Evolutionary conservation across 768 basidiomycete genomes (phyloP).

Genomic region (Terana coerulea): DNA sequence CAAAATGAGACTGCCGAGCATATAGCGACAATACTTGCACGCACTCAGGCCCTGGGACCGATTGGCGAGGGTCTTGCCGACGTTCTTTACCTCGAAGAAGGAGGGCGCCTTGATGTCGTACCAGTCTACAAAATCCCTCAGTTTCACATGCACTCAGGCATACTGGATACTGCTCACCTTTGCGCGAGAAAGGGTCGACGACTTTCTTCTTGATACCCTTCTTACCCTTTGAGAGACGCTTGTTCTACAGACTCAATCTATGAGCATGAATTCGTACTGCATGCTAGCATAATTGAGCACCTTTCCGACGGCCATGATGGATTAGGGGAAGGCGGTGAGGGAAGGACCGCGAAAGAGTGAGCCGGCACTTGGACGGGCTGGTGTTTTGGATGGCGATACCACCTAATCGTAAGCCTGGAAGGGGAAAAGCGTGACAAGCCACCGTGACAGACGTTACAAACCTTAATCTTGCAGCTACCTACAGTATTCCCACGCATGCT

Average conservation of each 20-base stretch:
- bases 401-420: background rate
- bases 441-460: conserved; percentile 28
- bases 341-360: conserved; percentile 37
- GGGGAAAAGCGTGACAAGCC: conserved; percentile 8
- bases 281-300: conserved; percentile 35
- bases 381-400: conserved; percentile 31
- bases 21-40: conserved; percentile 30
- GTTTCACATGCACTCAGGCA: too few relatives aligned
- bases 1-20: background rate
- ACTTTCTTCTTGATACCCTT: conserved; percentile 99
- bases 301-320: conserved; percentile 87
- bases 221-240: conserved; percentile 96
- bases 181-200: conserved; percentile 99
- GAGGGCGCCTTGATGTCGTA: conserved; percentile 99
- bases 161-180: conserved; percentile 55
- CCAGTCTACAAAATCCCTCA: conserved; percentile 66
- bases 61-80: conserved; percentile 99
- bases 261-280: background rate
- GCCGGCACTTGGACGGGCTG: conserved; percentile 48
- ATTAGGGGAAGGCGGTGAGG: conserved; percentile 34
- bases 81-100: conserved; percentile 93
- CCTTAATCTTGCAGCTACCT: conserved; percentile 52
- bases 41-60: conserved; percentile 95
- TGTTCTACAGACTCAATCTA: conserved; percentile 60
- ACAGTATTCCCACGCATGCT: conserved; percentile 42